A percentile compares a stretch with the other conserved stretches of the same genome.
Conservation (phyloP, 768 basidiomycete genomes). For the Termitomyces sp. region DNA sequence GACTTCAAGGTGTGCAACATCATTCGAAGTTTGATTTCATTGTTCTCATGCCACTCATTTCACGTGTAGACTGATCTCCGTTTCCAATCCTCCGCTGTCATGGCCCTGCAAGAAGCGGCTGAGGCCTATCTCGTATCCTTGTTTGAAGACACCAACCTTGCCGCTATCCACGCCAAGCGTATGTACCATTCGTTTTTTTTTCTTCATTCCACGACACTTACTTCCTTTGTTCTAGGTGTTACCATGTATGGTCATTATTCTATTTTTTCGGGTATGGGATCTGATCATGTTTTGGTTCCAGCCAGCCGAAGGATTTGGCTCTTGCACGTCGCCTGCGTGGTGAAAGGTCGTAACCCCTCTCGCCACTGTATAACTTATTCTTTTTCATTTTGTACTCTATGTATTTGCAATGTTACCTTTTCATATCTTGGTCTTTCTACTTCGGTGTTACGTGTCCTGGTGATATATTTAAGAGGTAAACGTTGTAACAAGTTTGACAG, state of each 20-base stretch:
- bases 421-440: neutral
- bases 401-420: constrained; percentile 6
- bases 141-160: constrained; percentile 17
- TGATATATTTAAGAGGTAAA: neutral
- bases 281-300: constrained; percentile 6
- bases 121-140: constrained; percentile 17
- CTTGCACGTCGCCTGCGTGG: constrained; percentile 18
- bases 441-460: neutral
- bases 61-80: constrained; percentile 16
- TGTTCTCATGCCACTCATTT: neutral
- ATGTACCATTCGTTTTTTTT: neutral
- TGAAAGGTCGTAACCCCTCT: constrained; percentile 13
- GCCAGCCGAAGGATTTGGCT: constrained; percentile 18
- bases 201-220: neutral
- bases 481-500: neutral
- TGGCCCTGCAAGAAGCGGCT: constrained; percentile 17
- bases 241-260: constrained; percentile 13
- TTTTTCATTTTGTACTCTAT: constrained; percentile 3
- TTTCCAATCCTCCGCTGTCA: constrained; percentile 19
- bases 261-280: neutral
- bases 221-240: constrained; percentile 10
- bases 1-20: constrained; percentile 52
- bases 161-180: constrained; percentile 19
- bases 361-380: constrained; percentile 5
- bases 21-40: neutral